phyloP scores from a whole-genome alignment of 176 grass and related monocot species.

The Eleusine indica region DNA sequence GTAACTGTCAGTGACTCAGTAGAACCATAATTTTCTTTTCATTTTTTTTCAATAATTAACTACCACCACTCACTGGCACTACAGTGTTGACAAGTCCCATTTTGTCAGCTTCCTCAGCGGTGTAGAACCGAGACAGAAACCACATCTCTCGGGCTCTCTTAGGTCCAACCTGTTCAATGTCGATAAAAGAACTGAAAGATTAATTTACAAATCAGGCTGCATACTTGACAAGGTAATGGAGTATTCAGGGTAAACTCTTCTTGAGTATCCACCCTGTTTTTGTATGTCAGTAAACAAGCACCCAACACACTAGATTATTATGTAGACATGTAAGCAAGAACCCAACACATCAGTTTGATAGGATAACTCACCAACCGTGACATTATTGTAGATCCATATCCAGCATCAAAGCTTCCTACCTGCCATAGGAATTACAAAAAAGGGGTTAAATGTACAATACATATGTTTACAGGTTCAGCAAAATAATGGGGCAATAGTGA shows the following conservation, averaged over 20 bases:
- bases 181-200: constrained; percentile 10
- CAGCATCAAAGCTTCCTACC: constrained; percentile 98
- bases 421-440: constrained; percentile 29
- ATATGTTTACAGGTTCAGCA: background rate
- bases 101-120: constrained; percentile 77
- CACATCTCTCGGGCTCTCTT: constrained; percentile 94
- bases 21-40: background rate
- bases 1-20: background rate
- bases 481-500: background rate
- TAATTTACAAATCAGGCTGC: background rate
- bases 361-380: constrained; percentile 72
- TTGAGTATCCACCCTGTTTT: background rate
- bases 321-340: background rate
- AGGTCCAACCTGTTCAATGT: constrained; percentile 68
- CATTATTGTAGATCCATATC: constrained; percentile 96
- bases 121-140: constrained; percentile 88
- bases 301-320: background rate
- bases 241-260: background rate
- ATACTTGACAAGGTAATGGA: background rate
- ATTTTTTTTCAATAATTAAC: background rate
- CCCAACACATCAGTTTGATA: background rate
- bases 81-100: constrained; percentile 91
- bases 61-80: constrained; percentile 70
- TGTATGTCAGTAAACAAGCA: background rate
- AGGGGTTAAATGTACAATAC: background rate